Conservation (phyloP, 2,329 filamentous ascomycete genomes). For the Ophiostoma himal-ulmi region DNA sequence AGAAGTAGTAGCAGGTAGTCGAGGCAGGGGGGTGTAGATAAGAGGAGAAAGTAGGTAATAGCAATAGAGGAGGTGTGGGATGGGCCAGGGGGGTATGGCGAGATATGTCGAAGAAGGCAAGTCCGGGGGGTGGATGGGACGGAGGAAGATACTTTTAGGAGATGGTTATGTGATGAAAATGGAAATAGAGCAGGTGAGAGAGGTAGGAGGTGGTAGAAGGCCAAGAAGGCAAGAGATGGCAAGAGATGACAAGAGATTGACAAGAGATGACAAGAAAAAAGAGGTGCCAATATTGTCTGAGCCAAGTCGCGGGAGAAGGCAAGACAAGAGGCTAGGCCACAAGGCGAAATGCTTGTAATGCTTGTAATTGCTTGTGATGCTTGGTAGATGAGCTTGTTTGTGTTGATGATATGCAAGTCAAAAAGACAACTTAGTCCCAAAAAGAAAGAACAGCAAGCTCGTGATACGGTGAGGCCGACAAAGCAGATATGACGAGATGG, state of each 20-base stretch:
- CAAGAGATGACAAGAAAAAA: not conserved
- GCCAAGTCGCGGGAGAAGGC: not conserved
- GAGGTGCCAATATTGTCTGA: not conserved
- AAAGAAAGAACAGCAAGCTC: constrained; percentile 11
- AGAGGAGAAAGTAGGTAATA: not conserved
- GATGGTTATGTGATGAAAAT: constrained; percentile 1
- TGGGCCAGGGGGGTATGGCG: constrained; percentile 4
- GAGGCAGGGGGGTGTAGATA: not conserved
- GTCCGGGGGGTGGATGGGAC: not conserved
- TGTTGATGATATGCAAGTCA: not conserved
- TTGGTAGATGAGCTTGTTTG: not conserved
- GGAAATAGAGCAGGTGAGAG: not conserved
- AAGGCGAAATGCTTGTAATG: not conserved
- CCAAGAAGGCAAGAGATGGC: not conserved
- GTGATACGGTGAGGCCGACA: constrained; percentile 16
- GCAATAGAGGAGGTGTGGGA: constrained; percentile 11
- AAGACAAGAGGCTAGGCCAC: constrained; percentile 4
- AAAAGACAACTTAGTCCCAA: not conserved
- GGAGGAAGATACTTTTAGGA: not conserved
- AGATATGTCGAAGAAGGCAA: not conserved
- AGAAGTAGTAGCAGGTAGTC: not conserved
- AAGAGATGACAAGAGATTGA: not conserved
- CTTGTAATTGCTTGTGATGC: constrained; percentile 1
- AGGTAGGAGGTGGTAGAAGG: too few relatives aligned
- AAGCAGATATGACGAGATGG: not conserved